Evolutionary conservation across 2,329 filamentous ascomycete genomes (phyloP), one percentile per base, ranked within the genome.

Genomic region (Drechslerella coelobrocha): DNA sequence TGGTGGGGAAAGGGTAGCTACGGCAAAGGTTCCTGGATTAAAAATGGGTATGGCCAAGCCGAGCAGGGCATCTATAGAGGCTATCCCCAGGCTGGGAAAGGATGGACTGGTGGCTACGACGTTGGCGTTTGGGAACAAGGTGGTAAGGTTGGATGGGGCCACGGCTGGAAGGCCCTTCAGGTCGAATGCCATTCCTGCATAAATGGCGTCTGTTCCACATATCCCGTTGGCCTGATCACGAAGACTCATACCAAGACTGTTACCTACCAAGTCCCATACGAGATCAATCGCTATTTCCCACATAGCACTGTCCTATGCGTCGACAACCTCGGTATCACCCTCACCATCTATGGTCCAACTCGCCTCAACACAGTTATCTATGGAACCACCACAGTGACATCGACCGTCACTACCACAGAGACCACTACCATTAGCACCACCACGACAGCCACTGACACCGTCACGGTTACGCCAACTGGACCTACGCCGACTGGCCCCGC

Each of bases 131-230:
- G 54, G 55, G 56, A 52, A 3, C 29, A 61, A 3, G 31, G 51
- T 24, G 45, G 65, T n/a, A 68, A 68, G 5, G 45, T 69, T 39
- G 52, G 43, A 27, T 62, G 52, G 51, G 65, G 65, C 19, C 24
- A 47, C 5, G 39, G 43, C 17, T 68, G 63, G 57, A 69, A 62
- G 24, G 52, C 65, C 23, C 65, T 69, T 37, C 21, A 62, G 17
- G 41, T 69, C 19, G 51, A 61, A 56, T 69, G 65, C 24, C 59
- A 59, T 17, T 69, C 65, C 12, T 69, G 65, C 47, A 69, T 69
- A 39, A 69, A 69, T n/a, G 65, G 65, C 10, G 37, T 62, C 19
- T 69, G 65, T 51, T 57, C 51, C 10, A 62, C 26, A 7, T 69
- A 61, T 24, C 65, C 65, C 1, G 43, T 69, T 14, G 57, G 57